Evolutionary conservation across 345 rosid genomes (phyloP), one percentile per base, ranked within the genome.

Genomic region (Microcos paniculata): DNA sequence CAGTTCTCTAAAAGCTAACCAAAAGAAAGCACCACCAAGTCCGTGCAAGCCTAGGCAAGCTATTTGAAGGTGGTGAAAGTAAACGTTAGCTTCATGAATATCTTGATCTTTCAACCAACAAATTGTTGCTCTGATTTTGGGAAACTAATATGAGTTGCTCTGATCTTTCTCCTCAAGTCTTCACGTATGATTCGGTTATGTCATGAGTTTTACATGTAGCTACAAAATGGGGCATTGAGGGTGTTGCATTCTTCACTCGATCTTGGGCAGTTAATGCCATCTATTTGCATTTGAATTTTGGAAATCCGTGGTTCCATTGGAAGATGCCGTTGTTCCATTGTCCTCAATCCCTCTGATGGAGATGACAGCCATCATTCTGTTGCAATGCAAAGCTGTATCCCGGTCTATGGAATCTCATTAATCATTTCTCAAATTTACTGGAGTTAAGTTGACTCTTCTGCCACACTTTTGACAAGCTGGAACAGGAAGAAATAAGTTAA

Each of bases 121-220:
- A 23, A 51, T 30, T 74, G 79, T 45, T 81, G n/a, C 83, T 16
- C 61, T 30, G 24, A 71, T 42, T 64, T 84, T 13, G 33, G 76
- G 59, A 77, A 67, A 16, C 76, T 71, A 38, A 10, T 19, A 38
- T 21, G 45, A 83, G 62, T 9, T 62, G 35, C 23, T 73, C 77
- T 0, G 72, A 74, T 14, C 31, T 24, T 46, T 62, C 71, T 5
- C 76, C 85, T 6, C 74, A 28, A 9, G 80, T 79, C 24, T 74
- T 87, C 0, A 43, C 85, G 0, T 89, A 87, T 4, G 90, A 85
- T 58, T 78, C 89, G 0, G 56, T 69, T 48, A 72, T 85, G 74
- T 89, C 91, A 0, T 83, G 89, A 90, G 82, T 67, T 56, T 69
- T 84, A 53, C 85, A 84, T 23, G 21, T 83, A 55, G 93, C 88